Evolutionary conservation across 2,329 filamentous ascomycete species (phyloP).

Genomic region (Cercospora zeae-maydis): DNA sequence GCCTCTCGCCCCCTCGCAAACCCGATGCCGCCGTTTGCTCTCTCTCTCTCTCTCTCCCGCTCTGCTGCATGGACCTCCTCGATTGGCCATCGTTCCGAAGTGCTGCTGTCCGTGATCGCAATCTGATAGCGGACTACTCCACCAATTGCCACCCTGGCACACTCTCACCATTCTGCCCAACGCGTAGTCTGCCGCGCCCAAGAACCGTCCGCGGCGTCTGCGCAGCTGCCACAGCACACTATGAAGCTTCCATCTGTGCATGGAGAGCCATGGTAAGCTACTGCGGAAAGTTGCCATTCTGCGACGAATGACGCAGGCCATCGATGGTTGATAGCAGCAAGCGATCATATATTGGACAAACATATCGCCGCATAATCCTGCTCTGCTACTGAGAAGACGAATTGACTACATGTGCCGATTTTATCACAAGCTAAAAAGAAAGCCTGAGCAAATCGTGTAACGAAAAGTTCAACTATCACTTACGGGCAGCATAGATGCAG

Average conservation of each 20-base stretch:
- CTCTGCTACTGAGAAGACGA: background rate
- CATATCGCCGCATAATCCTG: background rate
- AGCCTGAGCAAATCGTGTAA: background rate
- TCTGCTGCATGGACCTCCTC: background rate
- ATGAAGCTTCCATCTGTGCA: background rate
- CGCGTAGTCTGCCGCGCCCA: background rate
- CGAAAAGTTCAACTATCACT: too few species aligned
- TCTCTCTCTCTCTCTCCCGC: background rate
- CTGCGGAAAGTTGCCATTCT: background rate
- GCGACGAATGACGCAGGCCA: background rate
- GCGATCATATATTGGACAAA: background rate
- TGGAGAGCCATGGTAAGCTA: background rate
- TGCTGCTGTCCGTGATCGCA: background rate
- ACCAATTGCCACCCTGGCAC: slow-evolving; percentile 7
- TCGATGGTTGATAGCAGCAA: background rate
- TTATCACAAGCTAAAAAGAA: background rate
- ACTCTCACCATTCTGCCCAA: slow-evolving; percentile 3
- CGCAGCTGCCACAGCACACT: background rate
- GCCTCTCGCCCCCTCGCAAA: background rate
- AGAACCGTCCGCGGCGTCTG: background rate
- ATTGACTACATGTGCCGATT: too few species aligned
- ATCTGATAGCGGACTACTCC: background rate
- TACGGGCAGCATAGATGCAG: too few species aligned
- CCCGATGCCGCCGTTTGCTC: background rate
- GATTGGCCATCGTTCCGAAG: background rate